These are phyloP conservation scores for Diaporthe ampelina DNA, from an alignment of 2,329 filamentous ascomycete genomes.

Conservation along the genomic window DNA sequence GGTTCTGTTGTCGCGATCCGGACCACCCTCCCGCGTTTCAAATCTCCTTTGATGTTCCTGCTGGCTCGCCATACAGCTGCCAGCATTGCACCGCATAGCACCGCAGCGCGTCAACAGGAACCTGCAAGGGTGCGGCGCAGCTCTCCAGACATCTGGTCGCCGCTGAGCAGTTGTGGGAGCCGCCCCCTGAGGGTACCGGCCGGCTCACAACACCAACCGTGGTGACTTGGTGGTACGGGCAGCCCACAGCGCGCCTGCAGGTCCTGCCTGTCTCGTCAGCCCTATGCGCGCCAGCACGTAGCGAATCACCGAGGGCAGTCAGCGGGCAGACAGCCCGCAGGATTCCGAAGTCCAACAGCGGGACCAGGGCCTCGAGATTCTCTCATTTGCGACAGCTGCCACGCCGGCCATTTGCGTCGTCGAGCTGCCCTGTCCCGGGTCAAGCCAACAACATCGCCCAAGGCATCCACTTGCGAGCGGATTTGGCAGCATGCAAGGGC, in stretches of 20 bases:
- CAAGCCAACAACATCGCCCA: slow-evolving; percentile 14
- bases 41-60: slow-evolving; percentile 1
- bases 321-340: background rate
- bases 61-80: slow-evolving; percentile 7
- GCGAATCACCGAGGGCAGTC: slow-evolving; percentile 15
- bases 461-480: slow-evolving; percentile 9
- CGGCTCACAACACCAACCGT: background rate
- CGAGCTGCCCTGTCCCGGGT: background rate
- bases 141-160: background rate
- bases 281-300: slow-evolving; percentile 24
- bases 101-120: slow-evolving; percentile 16
- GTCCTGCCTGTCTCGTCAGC: slow-evolving; percentile 40
- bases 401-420: background rate
- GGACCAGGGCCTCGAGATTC: slow-evolving; percentile 7
- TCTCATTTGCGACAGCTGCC: slow-evolving; percentile 19
- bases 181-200: background rate
- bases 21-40: slow-evolving; percentile 36
- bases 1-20: slow-evolving; percentile 7
- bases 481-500: slow-evolving; percentile 34
- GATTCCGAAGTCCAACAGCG: slow-evolving; percentile 4
- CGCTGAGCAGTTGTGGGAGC: background rate
- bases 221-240: slow-evolving; percentile 7
- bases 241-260: background rate
- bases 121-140: slow-evolving; percentile 18
- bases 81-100: slow-evolving; percentile 17